Evolutionary conservation across 1,139 yeast species (phyloP), one percentile per base, ranked within the genome.

Genomic region (Debaryomyces psychrophilus): DNA sequence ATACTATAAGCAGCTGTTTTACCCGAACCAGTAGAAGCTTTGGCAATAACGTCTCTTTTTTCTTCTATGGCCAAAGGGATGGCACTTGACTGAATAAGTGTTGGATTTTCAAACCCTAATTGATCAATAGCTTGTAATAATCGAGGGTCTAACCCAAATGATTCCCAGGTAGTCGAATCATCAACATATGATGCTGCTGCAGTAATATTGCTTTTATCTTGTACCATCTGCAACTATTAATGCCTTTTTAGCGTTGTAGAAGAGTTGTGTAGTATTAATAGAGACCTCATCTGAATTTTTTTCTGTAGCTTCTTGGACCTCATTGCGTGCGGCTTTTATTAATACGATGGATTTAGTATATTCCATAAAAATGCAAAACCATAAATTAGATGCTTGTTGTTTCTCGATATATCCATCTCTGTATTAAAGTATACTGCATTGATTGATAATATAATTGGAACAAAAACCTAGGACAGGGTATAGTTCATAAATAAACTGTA

Each of bases 11-110:
- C 95, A 18, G 87, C 87, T 0, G 97, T 90, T 64, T 90, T 90
- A 54, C 97, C 97, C 2, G 95, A 86, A 6, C 97, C 97, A 1
- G 97, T 90, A 33, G 87, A 82, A 14, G 97, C 96, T 58, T 87
- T 82, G 26, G 96, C 96, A 31, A 90, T 85, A 53, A 90, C 85
- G 62, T 90, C 96, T 67, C 90, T 82, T 59, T 85, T 86, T 55
- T 88, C 95, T 55, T 89, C 88, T 45, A 93, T 68, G 1, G 98
- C 97, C 46, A 93, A 71, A 27, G 96, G 97, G 49, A 93, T 89
- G n/a, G 96, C 90, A 64, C 84, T 85, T 6, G 95, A 82, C 69
- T 93, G 99, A 45, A 93, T 87, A 49, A 89, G 76, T 1, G 98
- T 95, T 8, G 98, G 98, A 59, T 85, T 83, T 49, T 77, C 81